Conservation (phyloP, 2,329 filamentous ascomycete genomes). For the Aureobasidium sp. region DNA sequence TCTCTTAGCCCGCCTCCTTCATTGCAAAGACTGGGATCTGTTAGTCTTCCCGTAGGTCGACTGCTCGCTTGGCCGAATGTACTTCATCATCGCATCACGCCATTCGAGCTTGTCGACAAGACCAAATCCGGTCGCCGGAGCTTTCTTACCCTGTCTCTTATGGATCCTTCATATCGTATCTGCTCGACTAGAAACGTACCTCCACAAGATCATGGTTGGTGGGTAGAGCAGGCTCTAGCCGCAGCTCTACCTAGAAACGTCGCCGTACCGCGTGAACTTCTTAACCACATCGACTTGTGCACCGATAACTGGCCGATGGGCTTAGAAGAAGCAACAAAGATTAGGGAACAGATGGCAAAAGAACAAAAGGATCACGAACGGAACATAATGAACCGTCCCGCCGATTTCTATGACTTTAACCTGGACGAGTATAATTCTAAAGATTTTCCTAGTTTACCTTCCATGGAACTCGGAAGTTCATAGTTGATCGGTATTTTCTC, state of each 20-base stretch:
- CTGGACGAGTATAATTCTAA: background rate
- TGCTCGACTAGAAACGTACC: conserved; percentile 43
- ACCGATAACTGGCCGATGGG: background rate
- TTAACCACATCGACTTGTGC: conserved; percentile 2
- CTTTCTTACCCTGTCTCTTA: conserved; percentile 48
- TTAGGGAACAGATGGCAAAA: background rate
- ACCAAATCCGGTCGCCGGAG: conserved; percentile 46
- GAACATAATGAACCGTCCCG: background rate
- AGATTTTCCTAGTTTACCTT: background rate
- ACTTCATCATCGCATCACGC: conserved; percentile 41
- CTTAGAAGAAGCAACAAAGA: background rate
- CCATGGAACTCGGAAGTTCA: conserved; percentile 2
- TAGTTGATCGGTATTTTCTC: background rate
- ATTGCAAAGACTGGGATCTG: conserved; percentile 39
- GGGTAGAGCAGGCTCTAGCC: conserved; percentile 15
- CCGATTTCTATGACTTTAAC: background rate
- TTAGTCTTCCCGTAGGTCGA: conserved; percentile 39
- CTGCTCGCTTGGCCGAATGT: conserved; percentile 46
- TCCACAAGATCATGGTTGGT: conserved; percentile 41
- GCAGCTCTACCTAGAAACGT: background rate
- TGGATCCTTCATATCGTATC: conserved; percentile 45
- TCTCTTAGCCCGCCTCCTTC: conserved; percentile 4
- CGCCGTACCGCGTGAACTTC: background rate
- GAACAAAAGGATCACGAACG: conserved; percentile 6
- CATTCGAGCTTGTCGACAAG: conserved; percentile 42